Evolutionary conservation across 1,139 yeast genomes (phyloP), one percentile per base, ranked within the genome.

Genomic region (Chernovozyma sophiae-reginae): DNA sequence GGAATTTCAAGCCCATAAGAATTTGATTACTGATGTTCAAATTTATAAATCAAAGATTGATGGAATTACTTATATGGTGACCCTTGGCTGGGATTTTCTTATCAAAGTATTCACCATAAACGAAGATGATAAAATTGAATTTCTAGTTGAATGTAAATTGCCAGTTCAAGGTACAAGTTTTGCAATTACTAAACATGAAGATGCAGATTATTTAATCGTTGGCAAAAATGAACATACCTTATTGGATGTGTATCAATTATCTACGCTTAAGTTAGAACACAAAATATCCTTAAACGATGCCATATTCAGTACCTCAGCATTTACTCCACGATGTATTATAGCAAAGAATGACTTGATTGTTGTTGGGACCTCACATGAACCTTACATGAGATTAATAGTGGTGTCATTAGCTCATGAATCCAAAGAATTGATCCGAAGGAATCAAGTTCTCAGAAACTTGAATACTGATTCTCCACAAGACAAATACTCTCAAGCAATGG

Each of bases 311-410:
- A 72, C 81, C 26, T 74, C 78, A 40, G 73, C 80, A 2, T 86
- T 86, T 54, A 72, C 81, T 16, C 82, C 86, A 2, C 65, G 79
- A 58, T 60, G 64, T 30, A 58, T 81, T 30, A 49, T 66, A 4
- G 49, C 72, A 24, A 54, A 48, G 41, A 44, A 41, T 31, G 35
- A 41, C 10, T 37, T 65, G 41, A 46, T 78, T 15, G 77, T 77
- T 0, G 71, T 80, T 1, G 86, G 79, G 0, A 86, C 95, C 0
- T 80, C 89, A 1, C 92, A 85, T 47, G 74, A 76, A 22, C 95
- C 95, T 2, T 82, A 68, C 49, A 79, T 84, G 86, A 59, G 95
- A 43, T 49, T 84, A 10, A 68, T 85, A 3, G 54, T 80, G 0
- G 67, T 77, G 0, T 49, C 65, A 16, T 43, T 77, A n/a, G 75